These are phyloP conservation scores for Cladosporium sp. DNA, from an alignment of 2,329 filamentous ascomycete species.

Conservation along the genomic window DNA sequence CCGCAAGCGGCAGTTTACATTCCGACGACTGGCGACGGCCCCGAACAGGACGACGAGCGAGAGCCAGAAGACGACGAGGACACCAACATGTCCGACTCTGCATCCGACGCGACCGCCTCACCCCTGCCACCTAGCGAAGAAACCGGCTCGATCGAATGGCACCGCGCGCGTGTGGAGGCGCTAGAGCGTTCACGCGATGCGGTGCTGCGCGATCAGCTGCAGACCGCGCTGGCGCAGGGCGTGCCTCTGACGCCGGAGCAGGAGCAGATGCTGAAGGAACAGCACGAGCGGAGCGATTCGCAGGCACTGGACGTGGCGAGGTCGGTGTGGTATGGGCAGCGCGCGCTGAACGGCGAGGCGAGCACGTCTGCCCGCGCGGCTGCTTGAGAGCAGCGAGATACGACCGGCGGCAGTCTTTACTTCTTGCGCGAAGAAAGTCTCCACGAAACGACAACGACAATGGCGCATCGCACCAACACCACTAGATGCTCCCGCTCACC, in stretches of 20 bases:
- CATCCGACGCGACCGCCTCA: conserved; percentile 7
- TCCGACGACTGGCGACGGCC: conserved; percentile 14
- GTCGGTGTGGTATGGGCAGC: conserved; percentile 4
- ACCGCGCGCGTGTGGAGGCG: conserved; percentile 21
- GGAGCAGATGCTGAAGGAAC: conserved; percentile 31
- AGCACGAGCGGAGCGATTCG: conserved; percentile 21
- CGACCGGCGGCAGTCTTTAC: too few relatives aligned
- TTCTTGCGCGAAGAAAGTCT: too few relatives aligned
- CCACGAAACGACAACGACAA: too few relatives aligned
- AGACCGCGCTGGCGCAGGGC: conserved; percentile 27
- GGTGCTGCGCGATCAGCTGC: conserved; percentile 25
- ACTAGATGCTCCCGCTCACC: too few relatives aligned
- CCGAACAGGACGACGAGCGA: conserved; percentile 13
- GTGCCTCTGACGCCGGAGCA: conserved; percentile 28
- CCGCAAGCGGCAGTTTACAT: conserved; percentile 5
- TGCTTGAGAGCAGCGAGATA: not conserved
- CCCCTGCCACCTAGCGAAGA: conserved; percentile 3
- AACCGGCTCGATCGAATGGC: conserved; percentile 17
- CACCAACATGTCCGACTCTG: conserved; percentile 9
- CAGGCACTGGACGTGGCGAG: not conserved
- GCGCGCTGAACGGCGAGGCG: conserved; percentile 2
- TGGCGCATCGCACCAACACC: too few relatives aligned
- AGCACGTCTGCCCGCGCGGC: conserved; percentile 7
- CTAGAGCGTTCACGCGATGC: conserved; percentile 22
- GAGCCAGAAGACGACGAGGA: conserved; percentile 15